Evolutionary conservation across 1,284 basidiomycete genomes (phyloP).

Genomic region (Sporisorium exsertum): DNA sequence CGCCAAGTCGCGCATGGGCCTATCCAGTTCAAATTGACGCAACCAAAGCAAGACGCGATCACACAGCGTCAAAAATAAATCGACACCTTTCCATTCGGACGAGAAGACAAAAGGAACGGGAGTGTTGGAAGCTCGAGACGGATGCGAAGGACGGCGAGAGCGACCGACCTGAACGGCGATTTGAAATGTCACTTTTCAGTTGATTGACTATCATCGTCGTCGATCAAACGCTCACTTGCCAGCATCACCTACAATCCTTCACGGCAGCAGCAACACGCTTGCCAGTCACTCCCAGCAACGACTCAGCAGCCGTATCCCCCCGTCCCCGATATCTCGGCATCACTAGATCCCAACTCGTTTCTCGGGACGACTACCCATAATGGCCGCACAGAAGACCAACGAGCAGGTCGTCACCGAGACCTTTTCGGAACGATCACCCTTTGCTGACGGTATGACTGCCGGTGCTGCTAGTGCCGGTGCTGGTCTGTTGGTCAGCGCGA

Average conservation of each 20-base stretch:
- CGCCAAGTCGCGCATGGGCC: slow-evolving; percentile 21
- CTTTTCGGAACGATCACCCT: slow-evolving; percentile 53
- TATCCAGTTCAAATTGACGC: background rate
- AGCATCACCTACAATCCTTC: background rate
- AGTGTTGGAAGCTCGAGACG: slow-evolving; percentile 17
- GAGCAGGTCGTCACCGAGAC: slow-evolving; percentile 51
- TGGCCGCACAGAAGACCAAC: slow-evolving; percentile 39
- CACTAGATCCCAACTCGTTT: background rate
- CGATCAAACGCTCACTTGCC: background rate
- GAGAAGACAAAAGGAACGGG: slow-evolving; percentile 11
- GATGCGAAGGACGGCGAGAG: slow-evolving; percentile 23
- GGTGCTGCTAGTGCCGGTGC: slow-evolving; percentile 52
- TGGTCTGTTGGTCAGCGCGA: slow-evolving; percentile 63
- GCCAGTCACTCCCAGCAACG: too few species aligned
- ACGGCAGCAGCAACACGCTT: background rate
- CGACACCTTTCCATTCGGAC: slow-evolving; percentile 16
- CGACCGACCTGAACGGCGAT: background rate
- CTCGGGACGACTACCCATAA: slow-evolving; percentile 5
- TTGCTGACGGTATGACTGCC: slow-evolving; percentile 58
- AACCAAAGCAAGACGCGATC: slow-evolving; percentile 17
- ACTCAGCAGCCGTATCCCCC: background rate
- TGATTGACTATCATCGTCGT: background rate
- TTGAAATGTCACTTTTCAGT: slow-evolving; percentile 7
- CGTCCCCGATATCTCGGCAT: background rate
- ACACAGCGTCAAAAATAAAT: slow-evolving; percentile 7